Percentiles rank a stretch among this genome's conserved stretches.
phyloP scores from a whole-genome alignment of 2,329 filamentous ascomycete genomes.

The Rhynchosporium graminicola region DNA sequence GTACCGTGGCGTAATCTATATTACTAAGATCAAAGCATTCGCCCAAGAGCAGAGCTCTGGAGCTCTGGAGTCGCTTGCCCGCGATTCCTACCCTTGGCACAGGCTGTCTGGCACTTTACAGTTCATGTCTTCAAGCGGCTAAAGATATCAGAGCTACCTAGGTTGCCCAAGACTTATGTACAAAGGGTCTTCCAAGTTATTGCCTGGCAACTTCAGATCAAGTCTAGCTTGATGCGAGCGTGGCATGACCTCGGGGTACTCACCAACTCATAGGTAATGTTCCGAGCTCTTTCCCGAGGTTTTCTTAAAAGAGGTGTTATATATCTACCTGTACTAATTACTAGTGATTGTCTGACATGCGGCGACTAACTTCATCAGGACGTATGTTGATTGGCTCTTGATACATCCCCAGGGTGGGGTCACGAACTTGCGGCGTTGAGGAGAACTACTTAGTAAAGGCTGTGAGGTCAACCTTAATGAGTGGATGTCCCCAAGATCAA shows the following conservation, averaged over 20 bases:
- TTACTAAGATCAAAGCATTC: too few species aligned
- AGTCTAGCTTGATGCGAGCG: neutral
- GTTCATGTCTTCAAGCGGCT: neutral
- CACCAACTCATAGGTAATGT: neutral
- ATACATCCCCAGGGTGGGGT: neutral
- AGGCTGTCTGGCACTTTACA: neutral
- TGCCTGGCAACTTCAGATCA: neutral
- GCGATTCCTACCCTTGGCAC: neutral
- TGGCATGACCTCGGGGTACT: neutral
- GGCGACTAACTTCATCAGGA: neutral
- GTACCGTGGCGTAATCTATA: too few species aligned
- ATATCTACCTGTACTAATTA: neutral
- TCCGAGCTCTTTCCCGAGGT: neutral
- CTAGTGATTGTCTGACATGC: neutral
- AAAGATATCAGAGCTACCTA: neutral
- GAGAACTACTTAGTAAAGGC: neutral
- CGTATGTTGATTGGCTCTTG: neutral
- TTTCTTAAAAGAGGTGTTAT: neutral
- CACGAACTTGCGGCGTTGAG: neutral
- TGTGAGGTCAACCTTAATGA: neutral
- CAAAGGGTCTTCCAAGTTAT: slow-evolving; percentile 3
- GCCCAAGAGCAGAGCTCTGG: neutral
- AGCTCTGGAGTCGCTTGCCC: neutral
- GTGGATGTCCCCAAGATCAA: neutral
- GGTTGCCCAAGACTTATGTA: neutral